Evolutionary conservation across 2,329 filamentous ascomycete species (phyloP), one percentile per base, ranked within the genome.

Genomic region (Epichloe gansuensis): DNA sequence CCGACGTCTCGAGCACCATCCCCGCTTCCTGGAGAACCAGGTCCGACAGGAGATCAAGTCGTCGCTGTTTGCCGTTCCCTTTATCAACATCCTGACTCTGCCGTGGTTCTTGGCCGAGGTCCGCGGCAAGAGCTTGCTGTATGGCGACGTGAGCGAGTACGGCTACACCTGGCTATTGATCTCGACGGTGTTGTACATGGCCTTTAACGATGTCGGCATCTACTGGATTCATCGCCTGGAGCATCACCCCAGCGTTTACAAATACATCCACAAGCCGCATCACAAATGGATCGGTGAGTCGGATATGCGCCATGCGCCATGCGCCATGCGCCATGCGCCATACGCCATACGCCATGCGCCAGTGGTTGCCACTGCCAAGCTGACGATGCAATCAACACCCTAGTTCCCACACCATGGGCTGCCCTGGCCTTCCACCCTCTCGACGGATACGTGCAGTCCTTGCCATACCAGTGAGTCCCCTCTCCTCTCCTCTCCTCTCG

Each of bases 341-440:
- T n/a, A 17, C 17, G 17, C 17, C 17, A 17, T 17, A 17, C 40
- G 40, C 40, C n/a, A 9, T 9, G 27, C 27, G 27, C 17, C 15
- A 2, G 40, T 2, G 17, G 21, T 21, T 17, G 3, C 11, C 23
- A 4, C 21, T 21, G 40, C 21, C 40, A 42, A 25, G 21, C 17
- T 42, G 17, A 42, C 40, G 1, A 42, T 23, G 9, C 23, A 21
- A 21, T 9, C 21, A 40, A 42, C 40, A 25, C 40, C 8, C 27
- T 13, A 50, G 94, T 96, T 88, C 91, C 91, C 3, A 95, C 89
- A 3, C 91, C 91, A 0, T 96, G 81, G 67, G 90, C 91, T 42
- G 89, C 85, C 60, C 87, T 95, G 65, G 91, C 91, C 53, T 97
- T 97, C 78, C 89, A 97, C 73, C 90, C 91, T 1, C 67, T 96